These are phyloP conservation scores for Anthracocystis setariae DNA, from an alignment of 1,284 basidiomycete species.

Conservation along the genomic window DNA sequence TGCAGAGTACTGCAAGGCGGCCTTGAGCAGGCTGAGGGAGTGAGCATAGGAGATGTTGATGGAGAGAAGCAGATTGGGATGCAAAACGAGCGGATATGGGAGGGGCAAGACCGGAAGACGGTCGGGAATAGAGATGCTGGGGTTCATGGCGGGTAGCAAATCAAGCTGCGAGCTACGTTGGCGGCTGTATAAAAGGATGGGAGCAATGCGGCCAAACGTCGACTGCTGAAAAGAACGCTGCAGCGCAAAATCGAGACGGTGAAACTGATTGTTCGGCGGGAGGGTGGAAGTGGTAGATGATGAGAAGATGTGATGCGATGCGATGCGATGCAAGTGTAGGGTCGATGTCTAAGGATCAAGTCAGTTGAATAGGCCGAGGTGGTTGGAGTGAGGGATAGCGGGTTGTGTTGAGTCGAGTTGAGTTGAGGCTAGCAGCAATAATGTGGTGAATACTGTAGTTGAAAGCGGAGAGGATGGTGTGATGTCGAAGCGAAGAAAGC, in stretches of 20 bases:
- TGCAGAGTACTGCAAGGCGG: conserved; percentile 57
- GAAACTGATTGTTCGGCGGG: no score
- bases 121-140: conserved; percentile 53
- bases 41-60: conserved; percentile 62
- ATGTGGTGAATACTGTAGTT: background rate
- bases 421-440: background rate
- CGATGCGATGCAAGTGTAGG: no score
- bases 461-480: background rate
- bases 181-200: background rate
- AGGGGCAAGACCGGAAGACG: conserved; percentile 61
- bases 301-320: no score
- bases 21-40: conserved; percentile 64
- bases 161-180: background rate
- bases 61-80: conserved; percentile 64
- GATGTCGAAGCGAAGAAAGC: background rate
- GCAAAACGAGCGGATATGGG: conserved; percentile 64
- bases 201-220: background rate
- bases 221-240: background rate
- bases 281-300: no score
- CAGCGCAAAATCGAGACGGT: no score
- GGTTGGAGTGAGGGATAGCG: no score
- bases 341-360: no score
- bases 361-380: no score
- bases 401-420: no score
- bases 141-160: conserved; percentile 22